Evolutionary conservation across 75 land plant species (phyloP).

Genomic region (Picea sitchensis): DNA sequence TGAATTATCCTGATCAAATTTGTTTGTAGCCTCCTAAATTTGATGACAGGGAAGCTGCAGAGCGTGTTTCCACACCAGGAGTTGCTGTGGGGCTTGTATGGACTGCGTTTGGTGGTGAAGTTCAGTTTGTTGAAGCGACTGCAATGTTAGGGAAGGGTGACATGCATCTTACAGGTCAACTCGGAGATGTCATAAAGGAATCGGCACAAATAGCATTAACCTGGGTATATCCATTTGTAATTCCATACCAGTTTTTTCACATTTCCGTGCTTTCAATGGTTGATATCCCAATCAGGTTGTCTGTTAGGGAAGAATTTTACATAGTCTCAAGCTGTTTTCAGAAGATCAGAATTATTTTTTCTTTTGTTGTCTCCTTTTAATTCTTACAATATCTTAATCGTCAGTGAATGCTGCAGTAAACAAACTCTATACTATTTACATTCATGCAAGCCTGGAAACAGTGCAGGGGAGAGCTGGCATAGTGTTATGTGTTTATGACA

Average conservation of each 20-base stretch:
- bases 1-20: too few species aligned
- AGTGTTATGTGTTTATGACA: background rate
- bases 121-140: constrained; percentile 93
- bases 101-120: constrained; percentile 95
- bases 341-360: background rate
- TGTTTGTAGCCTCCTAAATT: too few species aligned
- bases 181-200: constrained; percentile 99
- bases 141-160: constrained; percentile 93
- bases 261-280: background rate
- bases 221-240: constrained; percentile 57
- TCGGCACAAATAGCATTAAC: constrained; percentile 98
- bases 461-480: background rate
- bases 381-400: background rate
- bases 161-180: constrained; percentile 94
- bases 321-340: background rate
- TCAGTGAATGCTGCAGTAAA: background rate
- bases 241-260: background rate
- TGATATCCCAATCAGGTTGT: background rate
- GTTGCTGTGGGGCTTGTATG: constrained; percentile 95
- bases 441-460: background rate
- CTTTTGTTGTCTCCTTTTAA: background rate
- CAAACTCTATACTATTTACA: background rate
- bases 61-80: constrained; percentile 61
- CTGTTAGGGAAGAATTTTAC: background rate
- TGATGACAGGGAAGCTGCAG: too few species aligned